Conservation (phyloP, 257 asterid species). For the Scutellaria baicalensis region DNA sequence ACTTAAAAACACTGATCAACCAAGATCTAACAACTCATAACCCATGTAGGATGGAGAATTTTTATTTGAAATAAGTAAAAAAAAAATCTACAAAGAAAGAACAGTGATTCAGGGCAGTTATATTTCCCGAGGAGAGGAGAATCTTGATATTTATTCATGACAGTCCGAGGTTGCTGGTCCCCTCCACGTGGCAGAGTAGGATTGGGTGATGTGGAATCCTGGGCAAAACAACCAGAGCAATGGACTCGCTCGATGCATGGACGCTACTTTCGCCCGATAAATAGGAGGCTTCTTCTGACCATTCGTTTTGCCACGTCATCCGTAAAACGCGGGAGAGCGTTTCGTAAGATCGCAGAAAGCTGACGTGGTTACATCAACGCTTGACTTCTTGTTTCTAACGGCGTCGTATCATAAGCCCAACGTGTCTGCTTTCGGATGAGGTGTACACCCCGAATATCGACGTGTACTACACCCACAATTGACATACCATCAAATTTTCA, state of each 20-base stretch:
- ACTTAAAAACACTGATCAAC: not conserved
- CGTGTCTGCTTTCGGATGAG: too few relatives aligned
- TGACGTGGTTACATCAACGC: not conserved
- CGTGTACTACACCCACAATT: too few relatives aligned
- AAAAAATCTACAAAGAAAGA: not conserved
- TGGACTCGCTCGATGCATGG: constrained; percentile 37
- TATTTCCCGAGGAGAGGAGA: not conserved
- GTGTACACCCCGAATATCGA: too few relatives aligned
- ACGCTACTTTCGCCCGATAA: not conserved
- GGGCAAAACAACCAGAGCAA: constrained; percentile 14
- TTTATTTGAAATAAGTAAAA: too few relatives aligned
- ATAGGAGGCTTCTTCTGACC: not conserved
- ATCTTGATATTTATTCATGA: constrained; percentile 13
- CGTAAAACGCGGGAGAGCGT: constrained; percentile 4
- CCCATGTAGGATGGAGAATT: not conserved
- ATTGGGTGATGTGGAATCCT: constrained; percentile 22
- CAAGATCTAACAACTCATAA: not conserved
- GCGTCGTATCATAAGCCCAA: too few relatives aligned
- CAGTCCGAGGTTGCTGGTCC: not conserved
- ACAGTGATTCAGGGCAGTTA: not conserved
- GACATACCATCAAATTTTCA: too few relatives aligned
- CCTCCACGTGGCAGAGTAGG: constrained; percentile 18
- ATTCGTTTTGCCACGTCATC: constrained; percentile 11
- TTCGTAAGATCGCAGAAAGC: not conserved
- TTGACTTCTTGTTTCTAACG: too few relatives aligned